Evolutionary conservation across 306 rosid species (phyloP).

Genomic region (Ormosia semicastrata): DNA sequence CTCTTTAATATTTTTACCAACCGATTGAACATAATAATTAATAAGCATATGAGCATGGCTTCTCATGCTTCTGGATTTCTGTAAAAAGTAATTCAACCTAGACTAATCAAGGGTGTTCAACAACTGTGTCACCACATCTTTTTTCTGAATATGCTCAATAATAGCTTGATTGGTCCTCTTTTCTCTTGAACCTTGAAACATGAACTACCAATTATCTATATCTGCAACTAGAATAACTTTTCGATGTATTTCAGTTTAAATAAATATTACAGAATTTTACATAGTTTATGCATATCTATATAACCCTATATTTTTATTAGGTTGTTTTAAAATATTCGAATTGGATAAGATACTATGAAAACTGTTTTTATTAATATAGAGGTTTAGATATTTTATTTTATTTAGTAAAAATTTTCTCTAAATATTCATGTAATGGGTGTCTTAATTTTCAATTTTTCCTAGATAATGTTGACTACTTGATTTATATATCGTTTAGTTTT

Average conservation of each 20-base stretch:
- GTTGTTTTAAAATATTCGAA: constrained; percentile 2
- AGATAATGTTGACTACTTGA: constrained; percentile 10
- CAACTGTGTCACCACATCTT: background rate
- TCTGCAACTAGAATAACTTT: background rate
- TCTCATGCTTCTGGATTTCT: constrained; percentile 4
- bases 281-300: background rate
- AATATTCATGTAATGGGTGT: background rate
- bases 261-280: background rate
- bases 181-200: constrained; percentile 8
- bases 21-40: background rate
- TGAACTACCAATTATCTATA: background rate
- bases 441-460: background rate
- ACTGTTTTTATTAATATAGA: background rate
- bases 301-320: background rate
- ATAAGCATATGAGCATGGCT: background rate
- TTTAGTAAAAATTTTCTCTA: background rate
- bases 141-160: background rate
- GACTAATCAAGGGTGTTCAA: no score
- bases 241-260: background rate
- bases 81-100: background rate
- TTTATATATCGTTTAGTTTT: constrained; percentile 4
- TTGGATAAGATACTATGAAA: background rate
- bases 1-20: constrained; percentile 3
- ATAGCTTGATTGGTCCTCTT: background rate
- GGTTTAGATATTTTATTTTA: background rate